Evolutionary conservation across 768 basidiomycete species (phyloP).

Genomic region (Tephrocybe sp.): DNA sequence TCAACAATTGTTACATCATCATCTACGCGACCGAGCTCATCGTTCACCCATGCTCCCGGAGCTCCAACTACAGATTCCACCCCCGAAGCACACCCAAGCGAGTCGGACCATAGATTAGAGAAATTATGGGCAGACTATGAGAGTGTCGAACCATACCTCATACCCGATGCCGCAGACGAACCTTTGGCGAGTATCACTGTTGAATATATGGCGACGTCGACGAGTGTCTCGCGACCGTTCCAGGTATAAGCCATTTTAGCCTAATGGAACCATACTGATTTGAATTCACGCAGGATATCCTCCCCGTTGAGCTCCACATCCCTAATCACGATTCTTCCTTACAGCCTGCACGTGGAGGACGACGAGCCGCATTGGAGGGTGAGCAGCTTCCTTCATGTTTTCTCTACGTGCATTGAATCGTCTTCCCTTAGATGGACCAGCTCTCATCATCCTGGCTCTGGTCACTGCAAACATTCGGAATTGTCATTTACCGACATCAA

Average conservation of each 20-base stretch:
- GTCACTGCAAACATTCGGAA: conserved; percentile 89
- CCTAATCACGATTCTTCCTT: conserved; percentile 67
- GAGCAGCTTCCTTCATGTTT: background rate
- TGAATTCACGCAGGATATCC: conserved; percentile 51
- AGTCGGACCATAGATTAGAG: conserved; percentile 84
- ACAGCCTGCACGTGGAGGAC: conserved; percentile 27
- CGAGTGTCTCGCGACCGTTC: conserved; percentile 46
- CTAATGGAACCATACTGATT: background rate
- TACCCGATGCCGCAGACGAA: conserved; percentile 43
- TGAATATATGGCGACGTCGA: conserved; percentile 45
- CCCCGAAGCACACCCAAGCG: conserved; percentile 55
- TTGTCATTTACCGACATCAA: conserved; percentile 81
- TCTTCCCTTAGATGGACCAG: conserved; percentile 68
- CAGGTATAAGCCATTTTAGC: conserved; percentile 45
- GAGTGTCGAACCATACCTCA: conserved; percentile 70
- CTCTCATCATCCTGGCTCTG: conserved; percentile 83
- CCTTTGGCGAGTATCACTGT: conserved; percentile 53
- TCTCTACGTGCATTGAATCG: background rate
- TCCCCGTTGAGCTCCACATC: conserved; percentile 75
- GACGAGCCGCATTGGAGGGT: conserved; percentile 65
- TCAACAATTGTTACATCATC: conserved; percentile 31
- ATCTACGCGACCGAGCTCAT: conserved; percentile 32
- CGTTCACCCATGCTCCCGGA: conserved; percentile 20
- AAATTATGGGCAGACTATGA: conserved; percentile 87
- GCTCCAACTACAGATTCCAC: conserved; percentile 26